Evolutionary conservation across 2,329 filamentous ascomycete species (phyloP).

Genomic region (Leptosphaerulina australis): DNA sequence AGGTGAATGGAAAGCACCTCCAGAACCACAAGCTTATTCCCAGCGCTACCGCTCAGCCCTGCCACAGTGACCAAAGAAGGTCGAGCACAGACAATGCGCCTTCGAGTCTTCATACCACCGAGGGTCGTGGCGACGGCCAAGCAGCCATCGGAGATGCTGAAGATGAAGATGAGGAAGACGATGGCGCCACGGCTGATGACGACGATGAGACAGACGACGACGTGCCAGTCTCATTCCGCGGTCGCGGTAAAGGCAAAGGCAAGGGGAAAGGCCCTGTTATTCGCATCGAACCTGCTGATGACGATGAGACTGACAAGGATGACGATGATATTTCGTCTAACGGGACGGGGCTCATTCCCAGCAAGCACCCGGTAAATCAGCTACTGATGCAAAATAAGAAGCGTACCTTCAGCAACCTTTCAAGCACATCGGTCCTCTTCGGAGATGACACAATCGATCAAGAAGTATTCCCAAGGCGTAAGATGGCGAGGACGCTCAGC

Average conservation of each 20-base stretch:
- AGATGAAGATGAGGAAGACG: conserved; percentile 46
- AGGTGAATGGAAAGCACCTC: conserved; percentile 39
- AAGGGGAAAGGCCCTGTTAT: conserved; percentile 47
- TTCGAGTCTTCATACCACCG: conserved; percentile 30
- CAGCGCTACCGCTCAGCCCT: conserved; percentile 27
- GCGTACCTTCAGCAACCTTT: conserved; percentile 49
- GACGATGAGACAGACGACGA: conserved; percentile 47
- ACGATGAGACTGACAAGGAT: conserved; percentile 38
- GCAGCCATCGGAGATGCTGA: conserved; percentile 37
- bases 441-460: conserved; percentile 43
- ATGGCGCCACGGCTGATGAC: conserved; percentile 42
- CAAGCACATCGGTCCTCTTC: conserved; percentile 47
- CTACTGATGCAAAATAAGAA: conserved; percentile 45
- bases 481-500: conserved; percentile 47
- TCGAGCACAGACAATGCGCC: conserved; percentile 26
- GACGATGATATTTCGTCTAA: conserved; percentile 37
- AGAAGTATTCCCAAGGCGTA: conserved; percentile 46
- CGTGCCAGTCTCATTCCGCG: conserved; percentile 42
- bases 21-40: conserved; percentile 40
- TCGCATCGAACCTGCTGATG: conserved; percentile 42
- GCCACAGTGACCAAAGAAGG: conserved; percentile 32
- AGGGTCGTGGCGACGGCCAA: conserved; percentile 35
- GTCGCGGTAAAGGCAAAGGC: conserved; percentile 41
- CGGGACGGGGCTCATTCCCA: conserved; percentile 39
- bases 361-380: conserved; percentile 39